Evolutionary conservation across 2,329 filamentous ascomycete genomes (phyloP).

Genomic region (Arthrinium puccinioides): DNA sequence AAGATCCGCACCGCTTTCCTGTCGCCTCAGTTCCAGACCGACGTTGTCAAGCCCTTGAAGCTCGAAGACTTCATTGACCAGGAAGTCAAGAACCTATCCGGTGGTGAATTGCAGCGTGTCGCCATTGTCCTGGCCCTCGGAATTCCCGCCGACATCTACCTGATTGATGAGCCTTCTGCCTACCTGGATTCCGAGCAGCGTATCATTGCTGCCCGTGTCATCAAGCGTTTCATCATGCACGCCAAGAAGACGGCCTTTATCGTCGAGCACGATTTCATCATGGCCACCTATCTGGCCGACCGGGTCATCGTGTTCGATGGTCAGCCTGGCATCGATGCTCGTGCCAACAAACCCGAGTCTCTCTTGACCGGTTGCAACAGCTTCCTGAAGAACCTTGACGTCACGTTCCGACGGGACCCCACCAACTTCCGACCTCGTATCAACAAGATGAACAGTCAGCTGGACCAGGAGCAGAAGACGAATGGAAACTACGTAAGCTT

Average conservation of each 20-base stretch:
- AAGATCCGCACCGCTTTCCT: constrained; percentile 97
- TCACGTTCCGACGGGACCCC: constrained; percentile 97
- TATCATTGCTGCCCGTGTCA: constrained; percentile 94
- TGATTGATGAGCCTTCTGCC: constrained; percentile 95
- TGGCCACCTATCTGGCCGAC: constrained; percentile 63
- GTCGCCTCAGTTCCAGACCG: constrained; percentile 96
- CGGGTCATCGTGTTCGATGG: constrained; percentile 99
- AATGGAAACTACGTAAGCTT: constrained; percentile 76
- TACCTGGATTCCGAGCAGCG: constrained; percentile 99
- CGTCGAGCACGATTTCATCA: constrained; percentile 81
- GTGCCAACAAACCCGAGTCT: constrained; percentile 84
- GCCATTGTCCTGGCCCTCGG: constrained; percentile 96
- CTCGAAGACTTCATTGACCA: constrained; percentile 99
- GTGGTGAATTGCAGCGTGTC: constrained; percentile 98
- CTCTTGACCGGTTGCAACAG: constrained; percentile 92
- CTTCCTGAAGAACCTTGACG: constrained; percentile 93
- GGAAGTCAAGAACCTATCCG: constrained; percentile 97
- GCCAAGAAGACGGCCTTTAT: constrained; percentile 99
- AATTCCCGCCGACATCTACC: constrained; percentile 92
- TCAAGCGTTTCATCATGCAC: constrained; percentile 99
- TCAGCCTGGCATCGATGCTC: constrained; percentile 78
- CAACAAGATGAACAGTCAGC: constrained; percentile 93
- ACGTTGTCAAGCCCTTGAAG: constrained; percentile 99
- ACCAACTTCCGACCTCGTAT: constrained; percentile 95
- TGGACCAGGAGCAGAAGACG: constrained; percentile 96